Conservation (phyloP, 257 asterid genomes). For the Nicotiana otophora region DNA sequence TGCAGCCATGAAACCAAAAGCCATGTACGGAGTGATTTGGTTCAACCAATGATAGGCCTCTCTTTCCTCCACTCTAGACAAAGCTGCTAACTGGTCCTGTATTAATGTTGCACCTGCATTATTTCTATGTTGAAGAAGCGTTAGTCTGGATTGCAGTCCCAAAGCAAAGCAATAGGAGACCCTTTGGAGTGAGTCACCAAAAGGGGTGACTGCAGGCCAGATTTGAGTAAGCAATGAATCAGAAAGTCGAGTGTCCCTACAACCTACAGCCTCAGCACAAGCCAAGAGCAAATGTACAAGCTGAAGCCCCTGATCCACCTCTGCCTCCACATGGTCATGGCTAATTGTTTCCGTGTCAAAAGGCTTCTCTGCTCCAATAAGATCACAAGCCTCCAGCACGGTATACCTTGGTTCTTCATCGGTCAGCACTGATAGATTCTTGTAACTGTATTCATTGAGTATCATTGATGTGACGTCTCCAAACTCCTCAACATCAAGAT, state of each 20-base stretch:
- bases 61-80: constrained; percentile 20
- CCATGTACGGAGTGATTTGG: constrained; percentile 45
- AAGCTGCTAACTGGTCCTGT: constrained; percentile 9
- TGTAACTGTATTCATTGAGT: not conserved
- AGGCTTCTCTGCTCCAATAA: not conserved
- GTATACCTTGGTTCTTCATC: constrained; percentile 3
- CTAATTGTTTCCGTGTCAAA: not conserved
- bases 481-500: constrained; percentile 10
- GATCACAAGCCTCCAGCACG: constrained; percentile 12
- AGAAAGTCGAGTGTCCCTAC: constrained; percentile 46
- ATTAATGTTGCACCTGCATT: constrained; percentile 14
- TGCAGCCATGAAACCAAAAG: constrained; percentile 48
- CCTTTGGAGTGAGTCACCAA: constrained; percentile 51
- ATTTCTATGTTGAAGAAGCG: constrained; percentile 27
- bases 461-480: constrained; percentile 13
- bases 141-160: constrained; percentile 40
- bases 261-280: constrained; percentile 65
- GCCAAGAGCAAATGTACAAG: constrained; percentile 51
- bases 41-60: constrained; percentile 42
- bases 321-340: not conserved
- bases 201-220: constrained; percentile 37
- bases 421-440: constrained; percentile 13
- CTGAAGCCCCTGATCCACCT: constrained; percentile 48
- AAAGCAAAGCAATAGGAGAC: constrained; percentile 46
- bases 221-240: constrained; percentile 38